These are phyloP conservation scores for Suillus spraguei DNA, from an alignment of 768 basidiomycete species.

Conservation along the genomic window DNA sequence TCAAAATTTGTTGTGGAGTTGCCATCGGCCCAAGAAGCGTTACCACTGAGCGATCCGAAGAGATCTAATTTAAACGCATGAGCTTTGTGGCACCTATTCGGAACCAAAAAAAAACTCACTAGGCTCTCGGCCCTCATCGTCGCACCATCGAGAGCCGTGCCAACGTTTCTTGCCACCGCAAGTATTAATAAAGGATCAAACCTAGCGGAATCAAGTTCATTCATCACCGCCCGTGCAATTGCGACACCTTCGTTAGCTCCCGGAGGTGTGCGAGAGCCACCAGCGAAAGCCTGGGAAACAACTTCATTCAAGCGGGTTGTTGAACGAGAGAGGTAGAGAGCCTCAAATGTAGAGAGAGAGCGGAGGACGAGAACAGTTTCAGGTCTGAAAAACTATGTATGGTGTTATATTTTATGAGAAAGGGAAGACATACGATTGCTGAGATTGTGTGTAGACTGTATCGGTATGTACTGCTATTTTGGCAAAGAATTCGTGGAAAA, in stretches of 20 bases:
- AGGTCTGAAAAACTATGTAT: constrained; percentile 52
- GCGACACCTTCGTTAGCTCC: constrained; percentile 75
- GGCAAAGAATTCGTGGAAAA: constrained; percentile 97
- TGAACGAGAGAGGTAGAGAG: constrained; percentile 85
- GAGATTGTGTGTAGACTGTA: constrained; percentile 80
- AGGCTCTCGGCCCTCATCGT: constrained; percentile 63
- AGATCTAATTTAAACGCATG: constrained; percentile 47
- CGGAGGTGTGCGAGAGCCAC: constrained; percentile 70
- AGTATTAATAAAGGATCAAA: constrained; percentile 90
- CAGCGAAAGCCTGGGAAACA: constrained; percentile 73
- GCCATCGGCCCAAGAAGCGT: constrained; percentile 76
- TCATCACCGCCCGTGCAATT: constrained; percentile 75
- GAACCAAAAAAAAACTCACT: constrained; percentile 44
- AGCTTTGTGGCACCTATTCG: constrained; percentile 4
- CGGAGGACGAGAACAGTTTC: constrained; percentile 91
- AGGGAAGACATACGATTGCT: constrained; percentile 68
- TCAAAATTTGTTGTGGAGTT: constrained; percentile 76
- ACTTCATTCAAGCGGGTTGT: constrained; percentile 83
- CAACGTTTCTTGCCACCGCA: constrained; percentile 75
- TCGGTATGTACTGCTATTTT: constrained; percentile 96
- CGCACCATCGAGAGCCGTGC: constrained; percentile 69
- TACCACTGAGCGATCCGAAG: constrained; percentile 77
- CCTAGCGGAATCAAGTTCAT: constrained; percentile 90
- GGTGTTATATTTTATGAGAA: constrained; percentile 3
- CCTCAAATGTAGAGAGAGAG: constrained; percentile 81